Percentiles rank a stretch among this genome's conserved stretches.
Evolutionary conservation across 2,329 filamentous ascomycete genomes (phyloP).

Genomic region (Cytospora paraplurivora): DNA sequence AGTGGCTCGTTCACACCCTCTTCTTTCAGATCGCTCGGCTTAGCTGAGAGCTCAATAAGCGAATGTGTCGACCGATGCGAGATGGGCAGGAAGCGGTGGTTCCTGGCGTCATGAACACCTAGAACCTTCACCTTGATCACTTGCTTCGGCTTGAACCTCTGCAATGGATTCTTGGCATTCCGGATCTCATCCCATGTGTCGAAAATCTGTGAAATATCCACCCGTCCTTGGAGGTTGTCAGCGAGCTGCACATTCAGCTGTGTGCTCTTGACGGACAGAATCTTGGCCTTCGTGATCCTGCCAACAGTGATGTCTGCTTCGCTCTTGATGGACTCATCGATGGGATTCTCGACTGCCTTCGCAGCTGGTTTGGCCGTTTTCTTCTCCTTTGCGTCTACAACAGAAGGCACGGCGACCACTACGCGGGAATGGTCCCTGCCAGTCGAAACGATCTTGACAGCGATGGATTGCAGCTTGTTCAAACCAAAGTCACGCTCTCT

Average conservation of each 20-base stretch:
- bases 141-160: slow-evolving; percentile 71
- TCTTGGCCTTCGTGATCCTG: slow-evolving; percentile 71
- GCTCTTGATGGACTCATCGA: slow-evolving; percentile 65
- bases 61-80: slow-evolving; percentile 80
- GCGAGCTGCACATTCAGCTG: slow-evolving; percentile 90
- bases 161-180: slow-evolving; percentile 79
- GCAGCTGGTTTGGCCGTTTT: slow-evolving; percentile 40
- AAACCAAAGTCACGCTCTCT: slow-evolving; percentile 76
- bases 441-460: slow-evolving; percentile 70
- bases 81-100: slow-evolving; percentile 88
- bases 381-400: slow-evolving; percentile 46
- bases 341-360: slow-evolving; percentile 47
- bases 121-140: slow-evolving; percentile 75
- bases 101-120: slow-evolving; percentile 86
- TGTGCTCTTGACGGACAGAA: slow-evolving; percentile 85
- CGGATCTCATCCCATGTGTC: slow-evolving; percentile 85
- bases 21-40: slow-evolving; percentile 64
- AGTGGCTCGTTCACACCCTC: slow-evolving; percentile 51
- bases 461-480: slow-evolving; percentile 73
- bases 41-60: slow-evolving; percentile 85
- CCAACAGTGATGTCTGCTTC: slow-evolving; percentile 76
- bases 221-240: slow-evolving; percentile 86
- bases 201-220: slow-evolving; percentile 90
- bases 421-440: slow-evolving; percentile 73
- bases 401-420: slow-evolving; percentile 53